These are phyloP conservation scores for Solanum infundibuliforme DNA, from an alignment of 257 asterid species.

Conservation along the genomic window DNA sequence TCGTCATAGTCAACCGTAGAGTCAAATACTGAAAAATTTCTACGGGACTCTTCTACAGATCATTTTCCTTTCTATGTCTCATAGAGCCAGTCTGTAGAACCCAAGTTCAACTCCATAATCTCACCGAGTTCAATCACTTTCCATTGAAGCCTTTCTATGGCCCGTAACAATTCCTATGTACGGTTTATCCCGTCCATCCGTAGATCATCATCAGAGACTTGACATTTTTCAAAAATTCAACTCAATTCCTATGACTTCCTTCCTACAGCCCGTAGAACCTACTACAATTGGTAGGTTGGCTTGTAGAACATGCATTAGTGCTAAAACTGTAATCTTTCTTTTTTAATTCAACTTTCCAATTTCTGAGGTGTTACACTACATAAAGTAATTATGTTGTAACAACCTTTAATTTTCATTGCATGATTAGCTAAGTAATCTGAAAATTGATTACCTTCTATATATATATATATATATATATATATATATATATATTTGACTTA, in stretches of 20 bases:
- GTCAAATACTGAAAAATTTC: background rate
- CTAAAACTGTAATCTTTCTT: background rate
- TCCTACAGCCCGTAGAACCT: background rate
- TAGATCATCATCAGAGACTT: background rate
- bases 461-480: too few species aligned
- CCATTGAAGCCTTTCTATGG: background rate
- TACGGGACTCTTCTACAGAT: background rate
- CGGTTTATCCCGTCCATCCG: background rate
- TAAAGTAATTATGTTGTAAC: background rate
- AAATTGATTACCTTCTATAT: background rate
- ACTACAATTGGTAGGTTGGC: background rate
- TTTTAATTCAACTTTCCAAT: too few species aligned
- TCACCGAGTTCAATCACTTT: background rate
- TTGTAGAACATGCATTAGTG: background rate
- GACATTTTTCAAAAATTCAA: too few species aligned
- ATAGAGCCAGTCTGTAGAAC: background rate
- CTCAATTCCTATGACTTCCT: background rate
- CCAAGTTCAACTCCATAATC: background rate
- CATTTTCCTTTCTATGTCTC: background rate
- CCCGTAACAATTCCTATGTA: background rate
- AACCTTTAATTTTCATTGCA: background rate
- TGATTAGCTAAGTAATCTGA: background rate
- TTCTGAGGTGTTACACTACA: background rate
- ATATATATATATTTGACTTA: too few species aligned
- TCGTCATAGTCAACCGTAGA: background rate